Evolutionary conservation across 768 basidiomycete species (phyloP).

Genomic region (Lentinula guzmanii): DNA sequence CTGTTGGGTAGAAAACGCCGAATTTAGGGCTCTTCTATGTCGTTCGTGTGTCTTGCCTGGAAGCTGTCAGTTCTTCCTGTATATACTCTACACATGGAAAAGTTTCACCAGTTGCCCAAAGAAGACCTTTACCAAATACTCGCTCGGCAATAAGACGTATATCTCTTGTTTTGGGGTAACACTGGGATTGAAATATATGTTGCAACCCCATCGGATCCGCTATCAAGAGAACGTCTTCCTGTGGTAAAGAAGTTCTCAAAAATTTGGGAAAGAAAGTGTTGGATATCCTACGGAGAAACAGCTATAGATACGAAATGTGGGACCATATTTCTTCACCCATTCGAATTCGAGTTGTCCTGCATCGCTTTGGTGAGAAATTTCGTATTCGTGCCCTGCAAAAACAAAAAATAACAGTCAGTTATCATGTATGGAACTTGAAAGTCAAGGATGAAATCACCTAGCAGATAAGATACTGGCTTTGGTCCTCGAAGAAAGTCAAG

Average conservation of each 20-base stretch:
- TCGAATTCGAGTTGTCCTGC: background rate
- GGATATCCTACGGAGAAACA: background rate
- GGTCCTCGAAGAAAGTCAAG: conserved; percentile 1
- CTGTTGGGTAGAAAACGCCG: conserved; percentile 22
- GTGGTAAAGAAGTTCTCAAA: no score
- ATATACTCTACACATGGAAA: background rate
- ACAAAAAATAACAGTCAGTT: background rate
- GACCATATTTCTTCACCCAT: background rate
- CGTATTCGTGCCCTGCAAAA: conserved; percentile 1
- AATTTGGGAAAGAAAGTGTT: background rate
- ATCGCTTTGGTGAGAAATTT: background rate
- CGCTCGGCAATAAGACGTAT: conserved; percentile 11
- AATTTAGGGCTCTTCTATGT: conserved; percentile 26
- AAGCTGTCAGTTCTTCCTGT: background rate
- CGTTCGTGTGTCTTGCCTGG: conserved; percentile 16
- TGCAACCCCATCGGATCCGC: conserved; percentile 11
- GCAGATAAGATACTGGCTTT: background rate
- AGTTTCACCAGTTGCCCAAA: conserved; percentile 19
- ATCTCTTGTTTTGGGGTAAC: conserved; percentile 19
- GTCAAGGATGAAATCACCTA: background rate
- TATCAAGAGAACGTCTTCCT: conserved; percentile 2
- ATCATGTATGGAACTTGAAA: background rate
- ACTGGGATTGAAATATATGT: conserved; percentile 20
- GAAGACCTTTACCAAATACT: conserved; percentile 17
- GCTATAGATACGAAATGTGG: background rate